A percentile compares a stretch with the other conserved stretches of the same genome.
Evolutionary conservation across 2,329 filamentous ascomycete species (phyloP).

Genomic region (Alternaria sp.): DNA sequence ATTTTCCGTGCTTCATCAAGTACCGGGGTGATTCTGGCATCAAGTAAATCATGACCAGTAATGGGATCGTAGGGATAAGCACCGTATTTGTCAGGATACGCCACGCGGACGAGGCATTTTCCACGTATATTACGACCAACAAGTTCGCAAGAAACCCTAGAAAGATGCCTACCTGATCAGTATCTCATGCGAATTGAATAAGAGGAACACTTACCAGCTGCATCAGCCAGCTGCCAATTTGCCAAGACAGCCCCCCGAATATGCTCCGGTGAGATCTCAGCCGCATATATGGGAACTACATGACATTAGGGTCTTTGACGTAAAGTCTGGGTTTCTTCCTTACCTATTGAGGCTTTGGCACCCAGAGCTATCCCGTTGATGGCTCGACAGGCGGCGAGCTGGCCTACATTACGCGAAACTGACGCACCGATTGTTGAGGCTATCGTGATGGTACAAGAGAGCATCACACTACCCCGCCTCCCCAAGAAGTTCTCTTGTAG

Average conservation of each 20-base stretch:
- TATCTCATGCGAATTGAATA: neutral
- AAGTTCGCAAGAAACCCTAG: slow-evolving; percentile 31
- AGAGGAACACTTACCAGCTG: slow-evolving; percentile 18
- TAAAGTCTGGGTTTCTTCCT: neutral
- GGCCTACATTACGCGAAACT: slow-evolving; percentile 24
- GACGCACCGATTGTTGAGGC: slow-evolving; percentile 35
- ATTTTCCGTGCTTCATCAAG: slow-evolving; percentile 36
- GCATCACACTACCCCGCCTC: slow-evolving; percentile 30
- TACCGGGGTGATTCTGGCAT: slow-evolving; percentile 34
- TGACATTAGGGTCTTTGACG: neutral
- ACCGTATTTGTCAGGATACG: slow-evolving; percentile 34
- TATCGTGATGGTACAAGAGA: slow-evolving; percentile 30
- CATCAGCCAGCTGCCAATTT: slow-evolving; percentile 37
- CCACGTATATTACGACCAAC: slow-evolving; percentile 24
- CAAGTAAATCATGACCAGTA: slow-evolving; percentile 33
- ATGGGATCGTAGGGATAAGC: slow-evolving; percentile 30
- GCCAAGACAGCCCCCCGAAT: slow-evolving; percentile 33
- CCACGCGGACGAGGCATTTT: slow-evolving; percentile 17
- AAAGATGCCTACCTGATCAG: slow-evolving; percentile 23
- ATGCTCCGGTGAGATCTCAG: slow-evolving; percentile 33
- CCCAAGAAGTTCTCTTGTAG: slow-evolving; percentile 34
- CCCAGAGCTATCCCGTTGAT: slow-evolving; percentile 34
- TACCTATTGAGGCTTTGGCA: slow-evolving; percentile 34
- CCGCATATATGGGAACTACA: slow-evolving; percentile 33
- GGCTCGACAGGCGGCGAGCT: slow-evolving; percentile 31